Percentiles rank a stretch among this genome's conserved stretches.
Conservation (phyloP, 2,329 filamentous ascomycete genomes). For the Xylaria sp. region DNA sequence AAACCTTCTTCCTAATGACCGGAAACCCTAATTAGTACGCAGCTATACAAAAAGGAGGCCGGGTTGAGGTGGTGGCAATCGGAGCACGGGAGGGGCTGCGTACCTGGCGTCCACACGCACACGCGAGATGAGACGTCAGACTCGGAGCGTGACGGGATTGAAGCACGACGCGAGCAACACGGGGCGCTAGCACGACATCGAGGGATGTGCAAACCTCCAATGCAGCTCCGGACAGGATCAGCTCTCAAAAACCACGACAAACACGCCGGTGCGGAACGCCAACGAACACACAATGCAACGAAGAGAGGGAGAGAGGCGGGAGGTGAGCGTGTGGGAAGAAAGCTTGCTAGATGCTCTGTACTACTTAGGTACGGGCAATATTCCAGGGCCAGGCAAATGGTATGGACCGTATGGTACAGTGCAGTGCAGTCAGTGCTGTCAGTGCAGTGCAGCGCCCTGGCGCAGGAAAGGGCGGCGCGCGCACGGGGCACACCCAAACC, state of each 20-base stretch:
- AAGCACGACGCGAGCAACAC: conserved; percentile 34
- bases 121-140: conserved; percentile 40
- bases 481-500: conserved; percentile 21
- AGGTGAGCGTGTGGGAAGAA: conserved; percentile 17
- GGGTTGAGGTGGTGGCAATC: neutral
- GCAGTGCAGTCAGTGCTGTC: too few relatives aligned
- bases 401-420: neutral
- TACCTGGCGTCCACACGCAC: conserved; percentile 33
- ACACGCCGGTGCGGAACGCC: conserved; percentile 17
- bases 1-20: too few relatives aligned
- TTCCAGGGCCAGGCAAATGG: conserved; percentile 19
- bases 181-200: conserved; percentile 32
- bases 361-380: too few relatives aligned
- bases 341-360: too few relatives aligned
- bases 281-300: conserved; percentile 26
- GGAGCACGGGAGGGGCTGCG: conserved; percentile 19
- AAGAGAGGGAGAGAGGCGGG: conserved; percentile 21
- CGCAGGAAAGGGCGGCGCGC: conserved; percentile 7
- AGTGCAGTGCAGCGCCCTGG: neutral
- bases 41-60: neutral
- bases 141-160: conserved; percentile 36
- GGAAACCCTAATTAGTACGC: neutral
- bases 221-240: conserved; percentile 12
- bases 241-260: conserved; percentile 37
- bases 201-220: conserved; percentile 4